Base-by-base conservation (phyloP, 202 grass and related monocot genomes). In the Brachypodium distachyon region DNA sequence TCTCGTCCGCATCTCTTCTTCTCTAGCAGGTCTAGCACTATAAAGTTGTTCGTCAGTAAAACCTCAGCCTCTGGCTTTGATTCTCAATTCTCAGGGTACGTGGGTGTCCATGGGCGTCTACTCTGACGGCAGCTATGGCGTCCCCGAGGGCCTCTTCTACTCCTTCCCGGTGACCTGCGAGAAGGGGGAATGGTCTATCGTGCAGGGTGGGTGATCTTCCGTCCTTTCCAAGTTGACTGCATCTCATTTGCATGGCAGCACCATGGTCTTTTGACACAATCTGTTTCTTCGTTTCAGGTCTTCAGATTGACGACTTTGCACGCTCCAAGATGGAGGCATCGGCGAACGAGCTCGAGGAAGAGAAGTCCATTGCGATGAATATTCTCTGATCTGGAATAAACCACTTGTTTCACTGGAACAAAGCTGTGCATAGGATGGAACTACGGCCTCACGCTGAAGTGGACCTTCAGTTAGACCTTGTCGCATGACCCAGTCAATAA, bases 101-200 rank as follows among this genome's bases (percentile, higher is more conserved):
- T 92, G 93, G 89, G 85, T 92, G 61, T 92, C 93, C 19, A 96
- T 96, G 89, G 89, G 87, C 17, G 89, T 90, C 26, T 90, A 73
- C 79, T 92, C 89, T 9, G 90, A 96, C 12, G 89, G 93, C n/a
- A 79, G 84, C 69, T 88, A 90, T 21, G 68, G 62, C 79, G 62
- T 92, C 38, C 89, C 87, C 26, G 48, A 75, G 3, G 93, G 82
- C 25, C 21, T 90, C 37, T 78, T 88, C 79, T 96, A 84, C 26
- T 92, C 87, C 23, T 92, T 92, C 25, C 93, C 89, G 32, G 84
- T 90, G 63, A 88, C 79, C 19, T 92, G 93, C 49, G 78, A 90
- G 2, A 90, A 90, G 53, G 84, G 84, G 25, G 84, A 92, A 61
- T 96, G 89, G 87, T 52, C 80, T 6, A 78, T 92, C 59, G 93